Conservation (phyloP, 2,329 filamentous ascomycete genomes). For the Colletotrichum siamense region DNA sequence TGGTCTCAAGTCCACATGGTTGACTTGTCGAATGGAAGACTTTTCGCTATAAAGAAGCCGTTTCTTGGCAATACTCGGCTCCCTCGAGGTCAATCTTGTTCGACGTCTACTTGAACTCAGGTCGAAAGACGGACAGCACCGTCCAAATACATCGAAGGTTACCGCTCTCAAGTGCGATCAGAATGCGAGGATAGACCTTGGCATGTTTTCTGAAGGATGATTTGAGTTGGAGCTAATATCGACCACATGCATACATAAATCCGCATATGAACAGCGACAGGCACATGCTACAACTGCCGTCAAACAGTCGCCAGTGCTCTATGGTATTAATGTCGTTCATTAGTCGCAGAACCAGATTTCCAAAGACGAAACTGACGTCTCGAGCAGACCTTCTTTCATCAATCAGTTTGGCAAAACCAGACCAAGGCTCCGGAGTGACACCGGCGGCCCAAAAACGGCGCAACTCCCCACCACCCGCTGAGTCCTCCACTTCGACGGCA, state of each 20-base stretch:
- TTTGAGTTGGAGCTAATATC: not conserved
- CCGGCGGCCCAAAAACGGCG: not conserved
- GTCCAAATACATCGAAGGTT: not conserved
- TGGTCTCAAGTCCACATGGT: not conserved
- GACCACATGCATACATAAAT: not conserved
- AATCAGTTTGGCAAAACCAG: too few species aligned
- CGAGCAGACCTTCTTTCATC: not conserved
- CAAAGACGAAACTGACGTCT: too few species aligned
- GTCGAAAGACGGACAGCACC: not conserved
- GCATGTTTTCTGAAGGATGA: not conserved
- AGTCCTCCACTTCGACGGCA: not conserved
- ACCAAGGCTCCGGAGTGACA: not conserved
- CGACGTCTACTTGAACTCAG: too few species aligned
- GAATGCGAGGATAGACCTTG: not conserved
- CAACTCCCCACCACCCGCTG: constrained; percentile 1
- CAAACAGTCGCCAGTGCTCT: not conserved
- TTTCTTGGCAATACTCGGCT: not conserved
- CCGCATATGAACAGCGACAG: not conserved
- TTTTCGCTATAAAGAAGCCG: not conserved
- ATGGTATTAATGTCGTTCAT: too few species aligned
- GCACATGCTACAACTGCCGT: not conserved
- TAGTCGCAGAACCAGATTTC: not conserved
- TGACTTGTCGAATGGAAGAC: not conserved
- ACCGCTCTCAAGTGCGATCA: not conserved
- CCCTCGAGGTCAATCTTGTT: not conserved